phyloP scores from a whole-genome alignment of 2,329 filamentous ascomycete species.

The Whalleya microplaca region DNA sequence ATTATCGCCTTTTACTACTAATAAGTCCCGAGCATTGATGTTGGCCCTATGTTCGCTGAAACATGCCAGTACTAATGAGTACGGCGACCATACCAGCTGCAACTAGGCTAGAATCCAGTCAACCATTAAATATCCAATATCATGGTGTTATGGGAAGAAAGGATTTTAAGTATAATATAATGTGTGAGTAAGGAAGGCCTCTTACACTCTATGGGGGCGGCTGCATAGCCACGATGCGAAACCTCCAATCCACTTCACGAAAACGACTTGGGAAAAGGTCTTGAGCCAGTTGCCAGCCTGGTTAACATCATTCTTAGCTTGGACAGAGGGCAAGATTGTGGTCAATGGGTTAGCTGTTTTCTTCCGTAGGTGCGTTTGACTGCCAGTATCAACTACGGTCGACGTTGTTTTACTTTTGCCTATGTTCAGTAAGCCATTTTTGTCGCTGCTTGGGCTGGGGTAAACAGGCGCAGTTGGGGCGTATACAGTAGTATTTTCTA shows the following conservation, averaged over 20 bases:
- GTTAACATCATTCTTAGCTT: constrained; percentile 5
- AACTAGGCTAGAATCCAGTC: constrained; percentile 18
- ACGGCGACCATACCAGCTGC: constrained; percentile 20
- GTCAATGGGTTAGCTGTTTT: constrained; percentile 17
- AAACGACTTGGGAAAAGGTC: constrained; percentile 40
- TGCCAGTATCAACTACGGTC: constrained; percentile 11
- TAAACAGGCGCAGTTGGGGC: neutral
- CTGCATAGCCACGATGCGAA: constrained; percentile 39
- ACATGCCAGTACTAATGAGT: constrained; percentile 18
- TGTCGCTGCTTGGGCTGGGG: constrained; percentile 4
- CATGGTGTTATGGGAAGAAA: neutral
- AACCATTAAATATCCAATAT: neutral
- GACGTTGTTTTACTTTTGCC: constrained; percentile 9
- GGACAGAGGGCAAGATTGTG: constrained; percentile 13
- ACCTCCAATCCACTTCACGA: constrained; percentile 46
- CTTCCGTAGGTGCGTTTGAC: constrained; percentile 18
- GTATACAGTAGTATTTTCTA: neutral
- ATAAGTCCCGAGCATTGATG: neutral
- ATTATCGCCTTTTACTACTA: too few species aligned
- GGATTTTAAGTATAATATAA: neutral
- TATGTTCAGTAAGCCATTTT: constrained; percentile 4
- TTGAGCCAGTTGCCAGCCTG: constrained; percentile 35
- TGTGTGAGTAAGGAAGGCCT: constrained; percentile 2
- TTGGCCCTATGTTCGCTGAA: constrained; percentile 18
- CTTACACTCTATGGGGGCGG: constrained; percentile 38